Conservation (phyloP, 352 stramenopile genomes). For the Phytophthora fragariae region DNA sequence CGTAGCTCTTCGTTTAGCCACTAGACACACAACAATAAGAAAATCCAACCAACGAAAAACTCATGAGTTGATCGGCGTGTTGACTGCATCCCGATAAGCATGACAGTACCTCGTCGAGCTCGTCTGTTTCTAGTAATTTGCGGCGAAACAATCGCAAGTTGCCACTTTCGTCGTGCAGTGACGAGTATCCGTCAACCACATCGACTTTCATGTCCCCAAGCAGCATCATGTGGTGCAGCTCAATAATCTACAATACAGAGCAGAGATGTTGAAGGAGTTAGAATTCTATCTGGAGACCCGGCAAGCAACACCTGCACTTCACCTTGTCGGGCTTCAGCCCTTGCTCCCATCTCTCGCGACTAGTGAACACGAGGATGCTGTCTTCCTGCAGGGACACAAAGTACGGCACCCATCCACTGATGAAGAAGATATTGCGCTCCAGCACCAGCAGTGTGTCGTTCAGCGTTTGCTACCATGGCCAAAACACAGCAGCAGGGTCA, state of each 20-base stretch:
- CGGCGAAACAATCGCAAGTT: slow-evolving; percentile 70
- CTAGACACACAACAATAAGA: slow-evolving; percentile 30
- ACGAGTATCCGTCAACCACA: slow-evolving; percentile 41
- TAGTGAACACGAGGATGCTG: slow-evolving; percentile 79
- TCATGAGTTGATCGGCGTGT: not conserved
- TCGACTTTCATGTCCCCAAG: slow-evolving; percentile 91
- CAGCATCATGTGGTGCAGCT: slow-evolving; percentile 74
- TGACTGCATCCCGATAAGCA: not conserved
- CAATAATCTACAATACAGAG: slow-evolving; percentile 58
- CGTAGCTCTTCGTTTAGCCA: slow-evolving; percentile 79
- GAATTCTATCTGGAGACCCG: not conserved
- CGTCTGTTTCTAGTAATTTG: slow-evolving; percentile 78
- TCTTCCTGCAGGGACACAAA: slow-evolving; percentile 89
- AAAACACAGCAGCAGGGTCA: slow-evolving; percentile 2
- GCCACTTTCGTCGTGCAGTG: slow-evolving; percentile 35
- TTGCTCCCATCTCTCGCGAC: slow-evolving; percentile 86
- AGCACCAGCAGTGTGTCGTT: slow-evolving; percentile 86
- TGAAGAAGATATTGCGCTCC: slow-evolving; percentile 89
- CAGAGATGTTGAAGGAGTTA: not conserved
- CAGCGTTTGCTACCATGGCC: slow-evolving; percentile 72
- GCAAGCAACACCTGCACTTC: not conserved
- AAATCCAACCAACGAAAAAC: not conserved
- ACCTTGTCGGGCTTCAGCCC: slow-evolving; percentile 84
- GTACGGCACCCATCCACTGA: slow-evolving; percentile 78
- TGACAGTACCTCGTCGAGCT: slow-evolving; percentile 68